Base-by-base conservation (phyloP, 495 filamentous ascomycete genomes). In the Sordaria brevicollis region DNA sequence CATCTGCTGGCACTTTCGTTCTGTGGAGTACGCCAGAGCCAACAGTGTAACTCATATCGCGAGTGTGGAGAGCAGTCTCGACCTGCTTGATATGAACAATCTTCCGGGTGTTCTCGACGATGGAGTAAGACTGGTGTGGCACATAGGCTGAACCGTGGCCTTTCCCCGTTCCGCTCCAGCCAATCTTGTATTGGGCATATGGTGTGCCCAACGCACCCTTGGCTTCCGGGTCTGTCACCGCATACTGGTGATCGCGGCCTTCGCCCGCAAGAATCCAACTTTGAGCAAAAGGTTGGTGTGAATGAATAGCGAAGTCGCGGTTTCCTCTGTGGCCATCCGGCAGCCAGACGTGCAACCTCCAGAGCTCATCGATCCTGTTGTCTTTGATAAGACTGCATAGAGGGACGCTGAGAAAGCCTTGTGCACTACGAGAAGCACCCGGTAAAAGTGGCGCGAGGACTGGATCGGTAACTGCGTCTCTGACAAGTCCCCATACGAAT, bases 211-310 rank as follows among this genome's bases (percentile, higher is more conserved):
- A 21, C 49, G 21, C 49, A 29, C 49, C 21, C 15, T 57, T 57
- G 49, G 49, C 49, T n/a, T 35, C 34, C 5, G 29, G n/a, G 15
- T 68, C 36, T 68, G n/a, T 35, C 36, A 65, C 49, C 2, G 10
- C 15, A 62, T 69, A 76, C 19, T 39, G 31, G 25, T 71, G 41
- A 33, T 76, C 75, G 36, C 11, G 67, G 15, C 74, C 75, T 35
- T 74, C 67, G 11, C 75, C 75, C n/a, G 74, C 74, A 11, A 77
- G 38, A 10, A 77, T 69, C 75, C 75, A 77, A 31, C 75, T 77
- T 37, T 76, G 75, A 0, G 66, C 72, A 31, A 69, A 70, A 11
- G 67, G 41, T 35, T 77, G 75, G 57, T 77, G 75, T 5, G 74
- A 71, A 68, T 76, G 75, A n/a, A 77, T 66, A 5, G 72, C 65